phyloP scores from a whole-genome alignment of 2,329 filamentous ascomycete genomes.

The Aspergillus sp. region DNA sequence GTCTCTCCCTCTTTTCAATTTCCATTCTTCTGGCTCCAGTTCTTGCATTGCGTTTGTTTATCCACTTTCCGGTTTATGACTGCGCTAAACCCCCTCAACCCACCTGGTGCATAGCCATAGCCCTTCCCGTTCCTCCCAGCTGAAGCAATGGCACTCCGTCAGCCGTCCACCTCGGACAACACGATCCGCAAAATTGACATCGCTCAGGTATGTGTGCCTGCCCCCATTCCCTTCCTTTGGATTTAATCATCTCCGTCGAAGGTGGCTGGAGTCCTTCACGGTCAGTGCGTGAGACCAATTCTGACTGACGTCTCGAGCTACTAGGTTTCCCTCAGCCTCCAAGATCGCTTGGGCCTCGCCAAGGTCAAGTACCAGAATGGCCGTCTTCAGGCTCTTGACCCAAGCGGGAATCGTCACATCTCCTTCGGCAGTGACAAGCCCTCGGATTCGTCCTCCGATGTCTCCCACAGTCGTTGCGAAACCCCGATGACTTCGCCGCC shows the following conservation, averaged over 20 bases:
- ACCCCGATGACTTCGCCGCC: conserved; percentile 73
- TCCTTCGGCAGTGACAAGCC: conserved; percentile 66
- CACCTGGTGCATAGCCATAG: conserved; percentile 9
- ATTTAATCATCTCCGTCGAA: background rate
- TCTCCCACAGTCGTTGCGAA: conserved; percentile 60
- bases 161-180: conserved; percentile 34
- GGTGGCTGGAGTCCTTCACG: background rate
- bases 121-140: conserved; percentile 15
- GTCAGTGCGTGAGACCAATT: background rate
- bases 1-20: background rate
- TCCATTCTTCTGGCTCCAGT: conserved; percentile 1
- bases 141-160: conserved; percentile 30
- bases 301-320: conserved; percentile 18
- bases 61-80: background rate
- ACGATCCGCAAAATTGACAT: conserved; percentile 42
- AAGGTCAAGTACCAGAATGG: conserved; percentile 97
- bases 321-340: conserved; percentile 87
- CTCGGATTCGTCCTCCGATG: conserved; percentile 82
- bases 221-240: background rate
- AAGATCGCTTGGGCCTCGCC: conserved; percentile 90
- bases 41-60: background rate
- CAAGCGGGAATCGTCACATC: conserved; percentile 68
- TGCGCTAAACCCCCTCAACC: background rate
- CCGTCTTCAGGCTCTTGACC: conserved; percentile 79
- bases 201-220: conserved; percentile 32